phyloP scores from a whole-genome alignment of 305 asterid species.

The Fraxinus platypoda region DNA sequence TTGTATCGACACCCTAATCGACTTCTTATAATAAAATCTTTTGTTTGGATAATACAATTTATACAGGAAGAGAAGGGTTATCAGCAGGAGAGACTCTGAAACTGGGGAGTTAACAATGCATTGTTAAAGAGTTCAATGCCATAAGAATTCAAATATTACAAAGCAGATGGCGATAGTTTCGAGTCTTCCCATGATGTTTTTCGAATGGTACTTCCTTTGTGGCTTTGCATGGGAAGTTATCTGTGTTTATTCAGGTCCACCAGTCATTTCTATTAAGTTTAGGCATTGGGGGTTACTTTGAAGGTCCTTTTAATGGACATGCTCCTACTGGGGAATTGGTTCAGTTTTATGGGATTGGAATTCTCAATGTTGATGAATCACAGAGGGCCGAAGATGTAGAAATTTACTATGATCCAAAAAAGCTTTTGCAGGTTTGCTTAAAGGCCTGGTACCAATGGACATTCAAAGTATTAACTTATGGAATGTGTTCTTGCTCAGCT shows the following conservation, averaged over 20 bases:
- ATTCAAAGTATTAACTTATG: too few species aligned
- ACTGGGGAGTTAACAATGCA: constrained; percentile 66
- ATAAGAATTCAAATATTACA: constrained; percentile 62
- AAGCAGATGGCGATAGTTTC: constrained; percentile 71
- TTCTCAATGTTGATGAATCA: constrained; percentile 72
- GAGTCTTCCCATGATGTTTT: constrained; percentile 71
- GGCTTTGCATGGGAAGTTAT: constrained; percentile 87
- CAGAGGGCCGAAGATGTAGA: constrained; percentile 79
- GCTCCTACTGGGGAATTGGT: constrained; percentile 66
- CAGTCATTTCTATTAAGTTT: constrained; percentile 60
- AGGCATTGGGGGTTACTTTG: constrained; percentile 94
- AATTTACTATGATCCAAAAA: constrained; percentile 68
- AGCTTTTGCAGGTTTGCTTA: constrained; percentile 61
- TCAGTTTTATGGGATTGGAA: constrained; percentile 60
- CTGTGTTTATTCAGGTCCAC: constrained; percentile 70
- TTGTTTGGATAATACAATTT: too few species aligned
- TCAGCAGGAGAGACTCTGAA: constrained; percentile 64
- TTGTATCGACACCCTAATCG: too few species aligned
- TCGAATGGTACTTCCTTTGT: constrained; percentile 58
- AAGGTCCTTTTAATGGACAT: constrained; percentile 71
- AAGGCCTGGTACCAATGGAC: constrained; percentile 26
- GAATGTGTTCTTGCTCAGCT: too few species aligned
- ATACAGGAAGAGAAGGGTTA: constrained; percentile 58
- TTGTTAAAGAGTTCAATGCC: constrained; percentile 74
- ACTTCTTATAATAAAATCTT: too few species aligned